Evolutionary conservation across 2,329 filamentous ascomycete genomes (phyloP).

Genomic region (Alternaria alternata): DNA sequence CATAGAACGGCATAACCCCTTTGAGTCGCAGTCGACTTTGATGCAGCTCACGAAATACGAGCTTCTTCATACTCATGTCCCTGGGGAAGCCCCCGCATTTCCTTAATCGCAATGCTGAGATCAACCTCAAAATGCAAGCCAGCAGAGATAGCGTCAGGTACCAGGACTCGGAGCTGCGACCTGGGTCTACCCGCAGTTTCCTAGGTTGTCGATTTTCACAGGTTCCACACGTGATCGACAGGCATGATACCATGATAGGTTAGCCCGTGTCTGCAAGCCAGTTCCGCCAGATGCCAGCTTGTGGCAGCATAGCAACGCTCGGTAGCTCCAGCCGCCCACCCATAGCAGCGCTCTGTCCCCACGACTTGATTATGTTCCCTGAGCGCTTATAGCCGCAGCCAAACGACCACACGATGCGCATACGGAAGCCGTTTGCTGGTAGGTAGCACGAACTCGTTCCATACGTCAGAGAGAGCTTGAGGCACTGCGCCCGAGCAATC

Average conservation of each 20-base stretch:
- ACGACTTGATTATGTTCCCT: slow-evolving; percentile 2
- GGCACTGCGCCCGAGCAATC: background rate
- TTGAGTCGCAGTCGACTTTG: background rate
- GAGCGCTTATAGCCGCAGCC: slow-evolving; percentile 3
- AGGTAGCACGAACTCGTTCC: slow-evolving; percentile 6
- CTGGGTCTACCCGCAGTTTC: slow-evolving; percentile 9
- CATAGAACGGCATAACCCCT: background rate
- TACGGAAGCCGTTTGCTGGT: slow-evolving; percentile 21
- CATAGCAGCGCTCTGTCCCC: slow-evolving; percentile 1
- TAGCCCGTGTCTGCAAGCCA: slow-evolving; percentile 8
- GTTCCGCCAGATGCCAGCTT: slow-evolving; percentile 17
- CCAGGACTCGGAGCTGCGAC: slow-evolving; percentile 4
- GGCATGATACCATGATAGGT: background rate
- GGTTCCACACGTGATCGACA: slow-evolving; percentile 23
- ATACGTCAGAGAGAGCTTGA: slow-evolving; percentile 6
- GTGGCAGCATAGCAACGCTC: slow-evolving; percentile 13
- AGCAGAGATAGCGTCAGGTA: slow-evolving; percentile 1
- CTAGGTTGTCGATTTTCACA: slow-evolving; percentile 19
- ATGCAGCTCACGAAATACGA: background rate
- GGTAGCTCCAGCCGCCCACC: slow-evolving; percentile 11
- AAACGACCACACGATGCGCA: slow-evolving; percentile 9
- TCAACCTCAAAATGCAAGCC: background rate
- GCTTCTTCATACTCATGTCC: background rate
- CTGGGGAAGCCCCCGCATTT: background rate
- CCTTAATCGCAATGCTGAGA: background rate